Evolutionary conservation across 805 yeast species (phyloP).

Genomic region (Candida vaughaniae): DNA sequence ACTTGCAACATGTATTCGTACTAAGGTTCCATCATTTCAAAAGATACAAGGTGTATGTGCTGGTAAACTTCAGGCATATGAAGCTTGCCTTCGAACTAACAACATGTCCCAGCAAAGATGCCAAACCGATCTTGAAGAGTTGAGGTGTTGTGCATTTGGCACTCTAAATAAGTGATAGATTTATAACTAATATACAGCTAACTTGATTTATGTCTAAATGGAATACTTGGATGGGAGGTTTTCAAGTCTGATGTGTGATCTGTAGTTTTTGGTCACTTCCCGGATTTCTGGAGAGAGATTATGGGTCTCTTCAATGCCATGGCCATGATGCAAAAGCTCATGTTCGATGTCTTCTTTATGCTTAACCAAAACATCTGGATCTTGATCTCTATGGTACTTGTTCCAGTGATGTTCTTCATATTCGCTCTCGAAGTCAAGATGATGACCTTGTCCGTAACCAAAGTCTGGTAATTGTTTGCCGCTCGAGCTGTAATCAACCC

Average conservation of each 20-base stretch:
- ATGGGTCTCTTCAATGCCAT: conserved; percentile 68
- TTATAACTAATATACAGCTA: too few species aligned
- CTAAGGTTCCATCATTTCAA: conserved; percentile 67
- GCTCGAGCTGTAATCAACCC: conserved; percentile 53
- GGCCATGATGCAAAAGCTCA: conserved; percentile 81
- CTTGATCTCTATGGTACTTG: conserved; percentile 68
- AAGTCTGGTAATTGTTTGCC: conserved; percentile 87
- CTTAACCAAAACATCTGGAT: conserved; percentile 76
- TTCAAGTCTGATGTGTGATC: conserved; percentile 28
- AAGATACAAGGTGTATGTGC: conserved; percentile 65
- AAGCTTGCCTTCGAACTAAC: conserved; percentile 56
- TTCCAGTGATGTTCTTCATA: conserved; percentile 96
- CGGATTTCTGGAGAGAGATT: conserved; percentile 29
- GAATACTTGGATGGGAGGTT: conserved; percentile 36
- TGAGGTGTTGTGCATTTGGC: conserved; percentile 64
- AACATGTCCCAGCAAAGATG: conserved; percentile 50
- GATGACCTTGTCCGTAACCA: conserved; percentile 93
- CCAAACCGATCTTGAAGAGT: conserved; percentile 46
- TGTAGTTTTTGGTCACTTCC: conserved; percentile 25
- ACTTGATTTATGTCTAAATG: too few species aligned
- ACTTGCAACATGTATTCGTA: conserved; percentile 62
- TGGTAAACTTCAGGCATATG: conserved; percentile 58
- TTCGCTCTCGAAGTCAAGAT: conserved; percentile 88
- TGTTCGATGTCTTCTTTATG: conserved; percentile 90
- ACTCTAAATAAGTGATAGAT: conserved; percentile 19